Base-by-base conservation (phyloP, 352 stramenopile genomes). In the Globisporangium barbulae region DNA sequence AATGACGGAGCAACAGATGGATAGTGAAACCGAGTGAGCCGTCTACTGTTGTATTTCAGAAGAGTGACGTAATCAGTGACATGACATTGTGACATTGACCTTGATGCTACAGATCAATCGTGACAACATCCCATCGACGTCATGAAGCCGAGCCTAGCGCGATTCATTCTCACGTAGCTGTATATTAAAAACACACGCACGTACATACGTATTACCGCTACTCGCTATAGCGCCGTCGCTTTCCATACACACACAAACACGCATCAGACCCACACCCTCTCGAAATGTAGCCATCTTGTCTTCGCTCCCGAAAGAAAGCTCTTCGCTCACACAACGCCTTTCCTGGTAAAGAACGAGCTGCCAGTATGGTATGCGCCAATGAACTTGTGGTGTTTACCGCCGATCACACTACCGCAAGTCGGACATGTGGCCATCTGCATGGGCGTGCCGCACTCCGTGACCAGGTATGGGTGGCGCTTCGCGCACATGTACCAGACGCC, bases 401-500 rank as follows among this genome's bases (percentile, higher is more conserved):
- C 70, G 47, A 77, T 77, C 19, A 31, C 6, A n/a, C 62, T 44
- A 1, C 70, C 67, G 54, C 70, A 77, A 0, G 50, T 61, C 8
- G 70, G 70, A 49, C 70, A 77, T 7, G 15, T 17, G 1, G 64
- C 28, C 28, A 64, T 39, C 48, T 70, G 56, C 22, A 73, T 7
- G 13, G 71, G 71, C 21, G 69, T 62, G 19, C 71, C 71, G 41
- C 71, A 78, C 35, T 63, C 68, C 31, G 61, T 72, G 28, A 78
- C 68, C 12, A 78, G 59, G 47, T 78, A 78, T 35, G 71, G 71
- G 53, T 78, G 71, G 41, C 64, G 58, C 30, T 61, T 37, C 1
- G 39, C n/a, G 22, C 71, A 78, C 47, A 66, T 44, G 60, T 74
- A 75, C 71, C 71, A 78, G 21, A 53, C 48, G 19, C 68, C 68